Conservation (phyloP, 768 basidiomycete species). For the Trametes cubensis region DNA sequence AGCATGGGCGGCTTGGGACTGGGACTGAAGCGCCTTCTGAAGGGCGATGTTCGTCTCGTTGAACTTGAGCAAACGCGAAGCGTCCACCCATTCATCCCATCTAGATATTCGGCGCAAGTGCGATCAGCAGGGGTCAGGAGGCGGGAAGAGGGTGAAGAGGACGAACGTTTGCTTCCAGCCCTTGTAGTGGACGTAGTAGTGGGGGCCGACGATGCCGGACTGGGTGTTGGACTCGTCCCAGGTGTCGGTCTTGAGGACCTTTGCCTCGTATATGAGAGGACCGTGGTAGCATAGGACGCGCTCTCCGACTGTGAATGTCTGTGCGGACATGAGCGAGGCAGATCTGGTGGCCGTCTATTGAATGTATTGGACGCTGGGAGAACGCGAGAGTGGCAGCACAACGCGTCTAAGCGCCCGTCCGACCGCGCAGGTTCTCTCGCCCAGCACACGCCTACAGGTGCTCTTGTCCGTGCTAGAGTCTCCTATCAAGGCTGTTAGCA, state of each 20-base stretch:
- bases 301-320: conserved; percentile 51
- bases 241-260: conserved; percentile 70
- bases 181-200: conserved; percentile 98
- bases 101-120: conserved; percentile 42
- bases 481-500: neutral
- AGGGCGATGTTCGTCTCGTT: conserved; percentile 78
- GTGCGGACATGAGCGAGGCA: conserved; percentile 17
- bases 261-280: conserved; percentile 93
- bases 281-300: conserved; percentile 94
- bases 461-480: neutral
- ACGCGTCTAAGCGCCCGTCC: too few relatives aligned
- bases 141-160: neutral
- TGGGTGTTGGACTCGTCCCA: conserved; percentile 67
- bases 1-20: conserved; percentile 46
- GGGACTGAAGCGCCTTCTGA: conserved; percentile 66
- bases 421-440: too few relatives aligned
- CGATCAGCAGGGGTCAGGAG: neutral
- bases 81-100: conserved; percentile 98
- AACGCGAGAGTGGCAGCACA: neutral
- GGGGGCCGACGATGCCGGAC: conserved; percentile 66
- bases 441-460: neutral
- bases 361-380: neutral
- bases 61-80: conserved; percentile 76
- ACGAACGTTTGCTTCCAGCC: conserved; percentile 98
- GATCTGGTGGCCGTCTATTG: neutral